Evolutionary conservation across 345 rosid genomes (phyloP).

Genomic region (Sapria himalayana): DNA sequence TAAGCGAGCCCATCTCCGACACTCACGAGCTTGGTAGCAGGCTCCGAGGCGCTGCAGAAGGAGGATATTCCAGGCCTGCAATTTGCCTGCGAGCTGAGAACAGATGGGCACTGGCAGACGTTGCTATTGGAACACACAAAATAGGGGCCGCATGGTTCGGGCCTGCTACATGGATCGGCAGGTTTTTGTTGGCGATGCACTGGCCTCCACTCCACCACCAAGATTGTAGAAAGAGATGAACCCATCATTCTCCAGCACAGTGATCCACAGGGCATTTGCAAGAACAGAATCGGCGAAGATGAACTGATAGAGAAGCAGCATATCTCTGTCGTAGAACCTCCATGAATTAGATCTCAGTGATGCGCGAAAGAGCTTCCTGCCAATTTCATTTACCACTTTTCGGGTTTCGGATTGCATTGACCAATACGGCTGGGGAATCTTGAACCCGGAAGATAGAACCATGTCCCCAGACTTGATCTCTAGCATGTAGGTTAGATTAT

Average conservation of each 20-base stretch:
- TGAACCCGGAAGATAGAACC: conserved; percentile 18
- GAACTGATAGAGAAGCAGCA: conserved; percentile 20
- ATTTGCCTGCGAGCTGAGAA: conserved; percentile 6
- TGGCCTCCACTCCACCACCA: conserved; percentile 5
- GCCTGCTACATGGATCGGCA: conserved; percentile 15
- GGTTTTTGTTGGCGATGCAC: conserved; percentile 20
- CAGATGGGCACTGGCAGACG: conserved; percentile 21
- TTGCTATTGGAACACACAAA: conserved; percentile 14
- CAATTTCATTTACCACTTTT: conserved; percentile 9
- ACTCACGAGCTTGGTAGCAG: conserved; percentile 9
- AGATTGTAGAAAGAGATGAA: conserved; percentile 18
- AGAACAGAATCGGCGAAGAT: conserved; percentile 13
- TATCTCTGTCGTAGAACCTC: conserved; percentile 24
- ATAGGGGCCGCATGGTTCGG: conserved; percentile 19
- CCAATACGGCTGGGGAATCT: conserved; percentile 32
- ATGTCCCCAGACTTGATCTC: conserved; percentile 18
- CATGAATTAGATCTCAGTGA: conserved; percentile 20
- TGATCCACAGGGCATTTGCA: conserved; percentile 22
- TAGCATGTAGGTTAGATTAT: conserved; percentile 12
- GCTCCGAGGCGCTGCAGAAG: conserved; percentile 10
- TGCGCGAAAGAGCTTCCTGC: conserved; percentile 18
- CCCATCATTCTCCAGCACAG: conserved; percentile 18
- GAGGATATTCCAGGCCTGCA: conserved; percentile 16
- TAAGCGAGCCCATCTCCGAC: conserved; percentile 29
- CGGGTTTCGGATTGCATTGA: conserved; percentile 16